Evolutionary conservation across 129 eudicot species (phyloP).

Genomic region (Erigeron canadensis): DNA sequence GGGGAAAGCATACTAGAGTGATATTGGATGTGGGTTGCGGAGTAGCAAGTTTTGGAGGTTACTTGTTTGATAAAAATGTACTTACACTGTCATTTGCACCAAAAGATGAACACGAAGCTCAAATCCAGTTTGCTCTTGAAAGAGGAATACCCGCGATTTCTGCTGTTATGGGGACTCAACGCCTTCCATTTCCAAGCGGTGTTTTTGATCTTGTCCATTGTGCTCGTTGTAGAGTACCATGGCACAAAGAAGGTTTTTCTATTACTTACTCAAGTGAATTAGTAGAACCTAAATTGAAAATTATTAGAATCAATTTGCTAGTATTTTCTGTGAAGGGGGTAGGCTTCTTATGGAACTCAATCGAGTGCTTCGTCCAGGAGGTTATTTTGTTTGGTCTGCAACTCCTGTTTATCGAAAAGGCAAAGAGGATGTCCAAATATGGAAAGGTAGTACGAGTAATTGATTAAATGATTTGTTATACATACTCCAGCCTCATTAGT

Average conservation of each 20-base stretch:
- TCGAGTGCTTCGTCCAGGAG: constrained; percentile 80
- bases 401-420: constrained; percentile 77
- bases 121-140: constrained; percentile 85
- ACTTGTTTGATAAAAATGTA: constrained; percentile 65
- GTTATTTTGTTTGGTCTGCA: constrained; percentile 84
- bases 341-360: constrained; percentile 76
- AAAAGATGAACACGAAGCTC: constrained; percentile 88
- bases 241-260: constrained; percentile 70
- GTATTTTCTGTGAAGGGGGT: constrained; percentile 55
- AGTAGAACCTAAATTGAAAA: background rate
- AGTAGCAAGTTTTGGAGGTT: constrained; percentile 83
- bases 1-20: constrained; percentile 83
- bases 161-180: constrained; percentile 80
- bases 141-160: constrained; percentile 91
- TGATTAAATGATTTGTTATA: background rate
- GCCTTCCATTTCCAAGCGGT: constrained; percentile 68
- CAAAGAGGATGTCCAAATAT: constrained; percentile 77
- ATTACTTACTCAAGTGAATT: background rate
- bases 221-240: constrained; percentile 85
- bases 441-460: constrained; percentile 54
- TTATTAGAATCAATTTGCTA: background rate
- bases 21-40: constrained; percentile 78
- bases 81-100: constrained; percentile 84
- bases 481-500: background rate
- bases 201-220: constrained; percentile 83